Percentiles rank a stretch among this genome's conserved stretches.
Evolutionary conservation across 208 protist species (phyloP).

Genomic region (Tritrichomonas foetus): DNA sequence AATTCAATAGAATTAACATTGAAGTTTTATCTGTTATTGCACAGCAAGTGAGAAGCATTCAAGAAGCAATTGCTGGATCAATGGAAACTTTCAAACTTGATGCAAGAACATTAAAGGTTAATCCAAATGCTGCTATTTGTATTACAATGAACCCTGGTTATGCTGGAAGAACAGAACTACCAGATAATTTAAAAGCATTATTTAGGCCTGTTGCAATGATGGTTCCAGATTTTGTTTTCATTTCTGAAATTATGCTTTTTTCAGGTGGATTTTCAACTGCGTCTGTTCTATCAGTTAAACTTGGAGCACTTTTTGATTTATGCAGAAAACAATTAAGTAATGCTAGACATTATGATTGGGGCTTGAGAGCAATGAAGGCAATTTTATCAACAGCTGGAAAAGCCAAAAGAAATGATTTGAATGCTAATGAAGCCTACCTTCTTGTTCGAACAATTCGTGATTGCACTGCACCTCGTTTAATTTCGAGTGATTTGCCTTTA

Average conservation of each 20-base stretch:
- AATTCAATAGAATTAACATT: conserved; percentile 66
- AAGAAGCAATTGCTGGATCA: conserved; percentile 54
- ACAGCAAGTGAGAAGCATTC: conserved; percentile 57
- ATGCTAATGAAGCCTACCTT: conserved; percentile 79
- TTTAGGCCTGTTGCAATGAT: conserved; percentile 79
- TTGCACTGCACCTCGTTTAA: conserved; percentile 59
- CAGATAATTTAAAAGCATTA: conserved; percentile 85
- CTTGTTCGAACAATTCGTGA: conserved; percentile 78
- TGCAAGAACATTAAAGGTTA: conserved; percentile 55
- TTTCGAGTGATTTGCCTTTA: conserved; percentile 74
- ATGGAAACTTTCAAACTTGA: conserved; percentile 58
- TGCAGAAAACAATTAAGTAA: conserved; percentile 85
- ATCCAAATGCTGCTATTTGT: conserved; percentile 67
- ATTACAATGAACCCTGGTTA: conserved; percentile 90
- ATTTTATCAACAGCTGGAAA: conserved; percentile 85
- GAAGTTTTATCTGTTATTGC: conserved; percentile 62
- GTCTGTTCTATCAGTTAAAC: conserved; percentile 81
- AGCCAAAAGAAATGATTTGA: conserved; percentile 80
- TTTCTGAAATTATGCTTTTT: conserved; percentile 90
- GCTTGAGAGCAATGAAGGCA: conserved; percentile 93
- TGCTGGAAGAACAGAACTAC: conserved; percentile 87
- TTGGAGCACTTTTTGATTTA: conserved; percentile 87
- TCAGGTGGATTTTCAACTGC: conserved; percentile 90
- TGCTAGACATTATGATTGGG: conserved; percentile 96
- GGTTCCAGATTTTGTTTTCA: conserved; percentile 96